A percentile compares a stretch with the other conserved stretches of the same genome.
Conservation (phyloP, 2,329 filamentous ascomycete species). For the Macroventuria anomochaeta region DNA sequence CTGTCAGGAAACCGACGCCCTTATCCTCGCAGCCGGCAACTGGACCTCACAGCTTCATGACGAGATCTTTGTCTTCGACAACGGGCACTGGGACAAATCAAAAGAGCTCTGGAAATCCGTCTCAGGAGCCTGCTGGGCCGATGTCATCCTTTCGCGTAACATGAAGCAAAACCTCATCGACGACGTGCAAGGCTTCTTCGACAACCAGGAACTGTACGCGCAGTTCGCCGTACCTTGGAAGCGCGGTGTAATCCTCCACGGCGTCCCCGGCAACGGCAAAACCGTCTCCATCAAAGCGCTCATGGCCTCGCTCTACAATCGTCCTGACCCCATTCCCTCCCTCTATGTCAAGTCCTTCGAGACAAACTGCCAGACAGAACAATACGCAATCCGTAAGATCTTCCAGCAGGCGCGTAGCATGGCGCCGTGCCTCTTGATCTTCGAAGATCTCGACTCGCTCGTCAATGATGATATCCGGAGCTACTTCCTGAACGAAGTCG, state of each 20-base stretch:
- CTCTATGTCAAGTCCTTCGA: conserved; percentile 59
- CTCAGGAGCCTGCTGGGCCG: conserved; percentile 61
- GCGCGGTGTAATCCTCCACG: conserved; percentile 56
- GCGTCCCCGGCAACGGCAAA: conserved; percentile 70
- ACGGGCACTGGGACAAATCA: conserved; percentile 66
- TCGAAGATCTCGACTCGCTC: conserved; percentile 72
- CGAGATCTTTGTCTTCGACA: conserved; percentile 70
- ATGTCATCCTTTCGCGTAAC: conserved; percentile 67
- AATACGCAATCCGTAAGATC: conserved; percentile 51
- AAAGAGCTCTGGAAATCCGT: conserved; percentile 62
- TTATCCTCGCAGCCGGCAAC: conserved; percentile 61
- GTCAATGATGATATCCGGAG: conserved; percentile 65
- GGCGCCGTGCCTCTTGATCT: conserved; percentile 71
- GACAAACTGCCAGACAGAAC: conserved; percentile 59
- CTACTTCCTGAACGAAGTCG: conserved; percentile 75
- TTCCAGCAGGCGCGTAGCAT: conserved; percentile 62
- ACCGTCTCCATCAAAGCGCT: conserved; percentile 72
- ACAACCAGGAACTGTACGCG: conserved; percentile 48
- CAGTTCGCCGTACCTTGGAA: conserved; percentile 57
- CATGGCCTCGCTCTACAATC: conserved; percentile 65
- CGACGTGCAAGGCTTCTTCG: conserved; percentile 66
- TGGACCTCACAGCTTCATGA: conserved; percentile 65
- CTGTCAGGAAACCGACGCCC: conserved; percentile 50
- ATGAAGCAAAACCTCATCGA: conserved; percentile 69
- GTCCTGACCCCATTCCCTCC: conserved; percentile 60